Conservation (phyloP, 495 filamentous ascomycete genomes). For the Podospora bellae-mahoneyi region DNA sequence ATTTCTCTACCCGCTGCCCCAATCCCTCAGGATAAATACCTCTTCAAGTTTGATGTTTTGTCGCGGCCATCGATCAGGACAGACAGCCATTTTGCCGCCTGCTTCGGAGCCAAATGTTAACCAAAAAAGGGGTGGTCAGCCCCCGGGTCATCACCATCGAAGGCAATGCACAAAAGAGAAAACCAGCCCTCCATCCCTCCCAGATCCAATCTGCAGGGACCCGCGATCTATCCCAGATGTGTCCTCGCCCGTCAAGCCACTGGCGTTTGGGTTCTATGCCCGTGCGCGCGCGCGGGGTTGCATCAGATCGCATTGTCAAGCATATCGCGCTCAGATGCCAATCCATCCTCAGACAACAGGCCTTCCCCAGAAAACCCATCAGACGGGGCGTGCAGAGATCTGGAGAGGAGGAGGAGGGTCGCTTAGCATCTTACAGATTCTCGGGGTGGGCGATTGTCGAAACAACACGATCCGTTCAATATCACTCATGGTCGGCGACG, state of each 20-base stretch:
- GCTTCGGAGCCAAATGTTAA: not conserved
- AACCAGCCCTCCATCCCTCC: not conserved
- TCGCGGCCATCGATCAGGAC: not conserved
- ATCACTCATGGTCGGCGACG: not conserved
- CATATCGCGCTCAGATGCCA: constrained; percentile 3
- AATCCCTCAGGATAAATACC: not conserved
- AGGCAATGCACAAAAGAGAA: not conserved
- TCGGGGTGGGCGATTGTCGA: not conserved
- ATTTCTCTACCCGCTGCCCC: not conserved
- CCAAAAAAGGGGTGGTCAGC: not conserved
- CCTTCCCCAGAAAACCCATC: constrained; percentile 16
- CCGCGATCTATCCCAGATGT: not conserved
- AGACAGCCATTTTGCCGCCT: not conserved
- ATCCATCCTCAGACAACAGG: constrained; percentile 11
- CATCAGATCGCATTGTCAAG: constrained; percentile 5
- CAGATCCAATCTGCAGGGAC: not conserved
- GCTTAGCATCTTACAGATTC: not conserved
- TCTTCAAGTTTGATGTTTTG: not conserved
- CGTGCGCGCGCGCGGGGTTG: constrained; percentile 15
- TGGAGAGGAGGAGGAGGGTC: not conserved
- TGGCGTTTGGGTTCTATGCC: not conserved
- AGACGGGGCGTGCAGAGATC: not conserved
- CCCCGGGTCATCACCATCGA: not conserved
- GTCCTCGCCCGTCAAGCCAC: not conserved
- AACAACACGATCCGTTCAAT: not conserved